Evolutionary conservation across 2,329 filamentous ascomycete species (phyloP).

Genomic region (Diaporthe citrichinensis): DNA sequence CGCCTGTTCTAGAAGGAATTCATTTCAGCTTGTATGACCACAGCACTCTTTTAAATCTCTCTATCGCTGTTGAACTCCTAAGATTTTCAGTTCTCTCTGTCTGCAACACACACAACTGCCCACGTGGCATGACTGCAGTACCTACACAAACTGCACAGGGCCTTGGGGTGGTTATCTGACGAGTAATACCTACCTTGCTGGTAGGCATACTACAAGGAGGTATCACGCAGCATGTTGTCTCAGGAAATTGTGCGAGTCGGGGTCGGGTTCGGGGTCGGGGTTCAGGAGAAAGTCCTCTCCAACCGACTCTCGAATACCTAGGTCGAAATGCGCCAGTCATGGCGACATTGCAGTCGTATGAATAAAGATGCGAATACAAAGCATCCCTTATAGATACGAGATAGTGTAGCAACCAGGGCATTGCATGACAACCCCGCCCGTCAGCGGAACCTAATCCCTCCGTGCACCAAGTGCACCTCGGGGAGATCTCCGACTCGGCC

Average conservation of each 20-base stretch:
- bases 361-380: background rate
- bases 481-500: background rate
- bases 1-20: background rate
- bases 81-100: too few species aligned
- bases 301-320: background rate
- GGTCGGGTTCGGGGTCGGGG: background rate
- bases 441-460: background rate
- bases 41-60: background rate
- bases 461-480: background rate
- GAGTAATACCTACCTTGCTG: background rate
- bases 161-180: background rate
- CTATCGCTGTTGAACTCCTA: background rate
- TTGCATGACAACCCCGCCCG: background rate
- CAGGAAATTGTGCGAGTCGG: too few species aligned
- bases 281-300: background rate
- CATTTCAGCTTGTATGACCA: background rate
- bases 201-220: background rate
- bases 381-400: background rate
- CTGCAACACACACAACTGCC: too few species aligned
- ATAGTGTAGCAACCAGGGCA: too few species aligned
- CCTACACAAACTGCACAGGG: too few species aligned
- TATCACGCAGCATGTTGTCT: too few species aligned
- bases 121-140: too few species aligned
- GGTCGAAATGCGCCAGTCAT: background rate
- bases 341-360: background rate